Evolutionary conservation across 768 basidiomycete genomes (phyloP), one percentile per base, ranked within the genome.

Genomic region (Termitomyces eurrhizus): DNA sequence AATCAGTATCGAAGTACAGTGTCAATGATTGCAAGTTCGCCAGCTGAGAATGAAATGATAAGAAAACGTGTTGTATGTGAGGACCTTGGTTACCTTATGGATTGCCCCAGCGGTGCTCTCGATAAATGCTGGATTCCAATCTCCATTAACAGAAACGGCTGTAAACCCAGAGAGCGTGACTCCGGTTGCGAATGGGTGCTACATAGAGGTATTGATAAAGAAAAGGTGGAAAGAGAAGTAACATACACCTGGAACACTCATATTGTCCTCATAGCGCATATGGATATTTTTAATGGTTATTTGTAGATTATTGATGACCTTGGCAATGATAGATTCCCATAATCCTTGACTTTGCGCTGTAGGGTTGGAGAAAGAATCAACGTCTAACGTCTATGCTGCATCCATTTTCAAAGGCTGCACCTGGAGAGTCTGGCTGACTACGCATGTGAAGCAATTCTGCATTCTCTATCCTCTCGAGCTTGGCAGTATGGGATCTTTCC

Each of bases 131-230:
- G 94, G 83, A 62, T 89, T 74, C 97, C 97, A 99, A 50, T 83
- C 75, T 59, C 84, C 87, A 69, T 99, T 84, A 2, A 95, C 93
- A 2, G 97, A 98, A 26, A 88, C 84, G 26, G 93, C 92, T 12
- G 89, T 86, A 71, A 98, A 98, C 21, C 87, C 85, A 4, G 89
- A 86, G 35, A 99, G 78, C 0, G 97, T 98, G 42, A 94, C 68
- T 50, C 97, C 97, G 36, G 88, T 89, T 7, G 95, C 90, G 69
- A 99, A 98, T 18, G 95, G 95, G 72, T 97, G 95, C 91, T 98
- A 66, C 14, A 46, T 41, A 52, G 29, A 50, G 32, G 33, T 24
- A 26, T 64, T 21, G 63, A 32, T 36, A 60, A 59, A 50, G n/a
- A 57, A 26, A 58, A 21, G 57, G 39, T 44, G 61, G 21, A 18